Evolutionary conservation across 495 filamentous ascomycete species (phyloP), one percentile per base, ranked within the genome.

Genomic region (Trichoderma reesei): DNA sequence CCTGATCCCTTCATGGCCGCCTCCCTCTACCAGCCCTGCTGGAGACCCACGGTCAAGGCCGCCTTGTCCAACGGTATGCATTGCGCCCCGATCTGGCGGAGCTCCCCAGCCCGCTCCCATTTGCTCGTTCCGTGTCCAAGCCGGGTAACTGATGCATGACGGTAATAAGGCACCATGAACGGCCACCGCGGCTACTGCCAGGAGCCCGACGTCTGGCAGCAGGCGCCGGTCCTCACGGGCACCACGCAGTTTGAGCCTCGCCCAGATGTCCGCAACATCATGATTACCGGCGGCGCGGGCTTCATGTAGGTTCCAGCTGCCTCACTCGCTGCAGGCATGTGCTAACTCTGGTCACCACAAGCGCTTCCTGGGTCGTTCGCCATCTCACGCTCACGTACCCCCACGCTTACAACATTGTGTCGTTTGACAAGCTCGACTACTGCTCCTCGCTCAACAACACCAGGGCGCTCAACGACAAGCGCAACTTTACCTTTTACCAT

Each of bases 381-480:
- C 87, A 90, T 72, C 76, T 90, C 64, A 81, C 82, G 20, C 71
- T 86, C 51, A 85, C 83, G 13, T 90, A 90, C 67, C 79, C 84
- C 0, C 69, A 85, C 56, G 78, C 81, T 69, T 91, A 91, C 78
- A 88, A 86, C 64, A 81, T 90, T 64, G 73, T 91, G 44, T 89
- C 85, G 16, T 89, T 90, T 67, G 88, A 91, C 74, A 90, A 89
- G 72, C 78, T 91, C 54, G 87, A 90, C 69, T 87, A 88, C 73
- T 88, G 85, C 72, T 78, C 88, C 14, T 88, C 86, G 10, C 74
- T 89, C 67, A 85, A 88, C 73, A 91, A 91, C 73, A 87, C 86
- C 13, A 75, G 81, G 5, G 74, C 74, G 39, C 78, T 91, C 33
- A 76, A 87, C 65, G 76, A 75, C 63, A 76, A 76, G 66, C 77